These are phyloP conservation scores for Trypanosoma platydactyli DNA, from an alignment of 208 protist genomes.

Conservation along the genomic window DNA sequence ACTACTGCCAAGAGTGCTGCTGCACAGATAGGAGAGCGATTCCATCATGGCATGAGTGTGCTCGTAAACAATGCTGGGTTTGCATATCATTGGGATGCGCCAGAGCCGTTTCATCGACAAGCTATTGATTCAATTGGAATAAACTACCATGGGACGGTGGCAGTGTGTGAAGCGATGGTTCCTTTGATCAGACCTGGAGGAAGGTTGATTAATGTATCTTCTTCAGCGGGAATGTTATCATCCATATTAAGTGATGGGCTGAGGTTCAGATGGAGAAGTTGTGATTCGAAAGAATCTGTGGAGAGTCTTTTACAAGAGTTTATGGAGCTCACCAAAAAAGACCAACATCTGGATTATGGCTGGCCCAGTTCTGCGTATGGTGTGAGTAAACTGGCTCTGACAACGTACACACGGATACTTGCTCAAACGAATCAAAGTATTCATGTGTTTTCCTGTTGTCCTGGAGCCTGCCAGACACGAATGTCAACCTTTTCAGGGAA, in stretches of 20 bases:
- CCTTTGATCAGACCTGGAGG: conserved; percentile 31
- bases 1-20: conserved; percentile 23
- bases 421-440: conserved; percentile 20
- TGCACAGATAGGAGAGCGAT: conserved; percentile 17
- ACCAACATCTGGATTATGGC: conserved; percentile 27
- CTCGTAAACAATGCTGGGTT: conserved; percentile 29
- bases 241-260: conserved; percentile 27
- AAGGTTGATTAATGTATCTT: conserved; percentile 40
- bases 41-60: background rate
- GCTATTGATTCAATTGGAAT: conserved; percentile 27
- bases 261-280: conserved; percentile 15
- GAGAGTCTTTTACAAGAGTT: conserved; percentile 34
- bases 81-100: conserved; percentile 26
- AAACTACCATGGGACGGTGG: conserved; percentile 35
- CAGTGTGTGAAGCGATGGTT: conserved; percentile 32
- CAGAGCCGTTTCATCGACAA: conserved; percentile 35
- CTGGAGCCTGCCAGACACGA: conserved; percentile 35
- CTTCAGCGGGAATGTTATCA: conserved; percentile 16
- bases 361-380: conserved; percentile 39
- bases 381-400: conserved; percentile 48
- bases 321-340: conserved; percentile 21
- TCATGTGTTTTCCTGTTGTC: conserved; percentile 40
- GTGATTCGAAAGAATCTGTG: conserved; percentile 23
- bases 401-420: conserved; percentile 28
- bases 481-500: conserved; percentile 23